Evolutionary conservation across 805 yeast genomes (phyloP).

Genomic region (Tetrapisispora taiwanensis): DNA sequence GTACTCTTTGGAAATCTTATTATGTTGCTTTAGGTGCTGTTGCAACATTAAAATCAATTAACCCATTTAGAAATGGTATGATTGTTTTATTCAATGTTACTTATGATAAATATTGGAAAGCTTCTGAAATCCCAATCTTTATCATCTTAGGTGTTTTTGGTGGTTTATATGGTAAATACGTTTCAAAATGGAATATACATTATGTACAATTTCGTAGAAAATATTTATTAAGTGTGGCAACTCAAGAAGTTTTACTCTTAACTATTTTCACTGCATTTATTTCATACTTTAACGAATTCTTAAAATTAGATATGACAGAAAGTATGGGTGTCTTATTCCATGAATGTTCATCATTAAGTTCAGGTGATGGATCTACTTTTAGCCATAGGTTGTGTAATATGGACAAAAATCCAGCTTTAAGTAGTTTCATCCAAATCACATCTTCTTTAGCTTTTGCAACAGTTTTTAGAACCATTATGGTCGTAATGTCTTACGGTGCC

Average conservation of each 20-base stretch:
- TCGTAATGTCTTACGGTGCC: slow-evolving; percentile 81
- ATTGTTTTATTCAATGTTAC: slow-evolving; percentile 86
- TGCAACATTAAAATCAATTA: slow-evolving; percentile 62
- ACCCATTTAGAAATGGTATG: slow-evolving; percentile 93
- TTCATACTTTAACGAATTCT: slow-evolving; percentile 74
- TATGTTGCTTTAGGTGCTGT: slow-evolving; percentile 87
- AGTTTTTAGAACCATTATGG: slow-evolving; percentile 53
- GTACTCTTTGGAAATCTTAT: slow-evolving; percentile 84
- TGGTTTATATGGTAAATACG: slow-evolving; percentile 76
- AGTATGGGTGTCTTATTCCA: slow-evolving; percentile 83
- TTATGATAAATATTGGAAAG: slow-evolving; percentile 79
- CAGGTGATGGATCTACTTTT: slow-evolving; percentile 27
- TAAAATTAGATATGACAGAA: slow-evolving; percentile 88
- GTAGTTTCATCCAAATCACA: slow-evolving; percentile 30
- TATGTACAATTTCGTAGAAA: slow-evolving; percentile 70
- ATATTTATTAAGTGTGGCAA: slow-evolving; percentile 37
- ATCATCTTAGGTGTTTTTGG: slow-evolving; percentile 79
- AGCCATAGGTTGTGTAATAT: slow-evolving; percentile 35
- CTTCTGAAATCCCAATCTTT: slow-evolving; percentile 74
- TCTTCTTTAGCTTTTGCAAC: slow-evolving; percentile 61
- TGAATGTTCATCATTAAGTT: slow-evolving; percentile 46
- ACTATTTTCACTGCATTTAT: slow-evolving; percentile 62
- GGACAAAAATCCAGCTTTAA: slow-evolving; percentile 23
- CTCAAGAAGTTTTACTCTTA: slow-evolving; percentile 61
- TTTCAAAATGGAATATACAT: slow-evolving; percentile 63